Conservation (phyloP, 139 green algal species). For the Yamagishiella unicocca region DNA sequence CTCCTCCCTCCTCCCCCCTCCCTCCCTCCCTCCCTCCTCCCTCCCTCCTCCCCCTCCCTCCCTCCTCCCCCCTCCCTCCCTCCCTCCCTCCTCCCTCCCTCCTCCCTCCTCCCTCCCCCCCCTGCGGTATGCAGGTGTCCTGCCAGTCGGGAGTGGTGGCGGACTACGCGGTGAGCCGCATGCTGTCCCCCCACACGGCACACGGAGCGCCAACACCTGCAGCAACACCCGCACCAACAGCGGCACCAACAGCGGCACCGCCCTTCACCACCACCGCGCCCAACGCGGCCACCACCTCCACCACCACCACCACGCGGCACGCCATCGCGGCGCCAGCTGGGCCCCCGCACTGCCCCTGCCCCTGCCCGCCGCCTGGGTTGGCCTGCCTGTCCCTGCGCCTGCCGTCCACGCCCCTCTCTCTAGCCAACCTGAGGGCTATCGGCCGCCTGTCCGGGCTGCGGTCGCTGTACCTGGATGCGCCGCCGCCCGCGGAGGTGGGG, state of each 20-base stretch:
- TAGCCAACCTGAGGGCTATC: neutral
- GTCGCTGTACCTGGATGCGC: slow-evolving; percentile 9
- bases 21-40: neutral
- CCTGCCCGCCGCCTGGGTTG: neutral
- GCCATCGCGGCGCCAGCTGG: neutral
- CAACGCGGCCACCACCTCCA: too few relatives aligned
- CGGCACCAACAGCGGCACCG: too few relatives aligned
- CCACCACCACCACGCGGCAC: neutral
- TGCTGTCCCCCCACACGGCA: neutral
- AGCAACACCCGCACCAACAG: neutral
- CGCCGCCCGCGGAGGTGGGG: neutral
- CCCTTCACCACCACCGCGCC: neutral
- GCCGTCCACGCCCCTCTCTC: neutral
- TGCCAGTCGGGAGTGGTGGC: neutral
- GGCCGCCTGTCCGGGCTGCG: neutral
- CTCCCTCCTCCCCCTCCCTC: neutral
- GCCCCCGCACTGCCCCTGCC: neutral
- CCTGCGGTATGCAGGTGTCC: neutral
- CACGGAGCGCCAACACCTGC: neutral
- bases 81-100: too few relatives aligned
- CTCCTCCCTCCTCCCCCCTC: neutral
- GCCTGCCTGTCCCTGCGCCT: slow-evolving; percentile 13
- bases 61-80: too few relatives aligned
- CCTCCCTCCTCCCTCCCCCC: too few relatives aligned
- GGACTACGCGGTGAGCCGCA: neutral